Percentiles rank a stretch among this genome's conserved stretches.
phyloP scores from a whole-genome alignment of 1,284 basidiomycete species.

The Malassezia pachydermatis region DNA sequence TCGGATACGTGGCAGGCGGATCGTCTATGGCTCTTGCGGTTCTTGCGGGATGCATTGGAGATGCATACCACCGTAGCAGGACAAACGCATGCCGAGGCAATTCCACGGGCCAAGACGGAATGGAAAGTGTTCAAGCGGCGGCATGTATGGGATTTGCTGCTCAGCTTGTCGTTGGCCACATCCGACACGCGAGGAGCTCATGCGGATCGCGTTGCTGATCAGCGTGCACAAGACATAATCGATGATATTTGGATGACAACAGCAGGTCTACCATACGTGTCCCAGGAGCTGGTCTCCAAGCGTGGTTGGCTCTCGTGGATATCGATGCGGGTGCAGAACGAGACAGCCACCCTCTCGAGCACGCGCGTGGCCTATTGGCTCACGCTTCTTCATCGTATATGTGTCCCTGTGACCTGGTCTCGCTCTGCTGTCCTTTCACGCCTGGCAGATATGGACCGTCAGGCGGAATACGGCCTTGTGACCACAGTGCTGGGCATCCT shows the following conservation, averaged over 20 bases:
- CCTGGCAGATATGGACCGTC: conserved; percentile 22
- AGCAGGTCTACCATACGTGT: conserved; percentile 20
- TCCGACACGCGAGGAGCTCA: not conserved
- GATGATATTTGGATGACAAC: conserved; percentile 17
- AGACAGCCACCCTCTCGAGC: no score
- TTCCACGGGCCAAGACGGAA: conserved; percentile 53
- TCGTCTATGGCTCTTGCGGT: conserved; percentile 73
- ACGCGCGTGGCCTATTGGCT: conserved; percentile 7
- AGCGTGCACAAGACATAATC: not conserved
- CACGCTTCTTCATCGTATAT: not conserved
- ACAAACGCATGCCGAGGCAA: not conserved
- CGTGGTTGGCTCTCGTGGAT: conserved; percentile 29
- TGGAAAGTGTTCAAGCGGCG: conserved; percentile 70
- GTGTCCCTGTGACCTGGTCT: conserved; percentile 8
- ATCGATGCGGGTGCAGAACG: conserved; percentile 20
- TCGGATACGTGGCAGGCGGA: conserved; percentile 67
- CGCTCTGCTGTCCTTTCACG: not conserved
- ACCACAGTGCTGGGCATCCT: conserved; percentile 6
- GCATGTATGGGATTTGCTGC: conserved; percentile 76
- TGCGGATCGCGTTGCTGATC: conserved; percentile 4
- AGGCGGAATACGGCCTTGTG: conserved; percentile 18
- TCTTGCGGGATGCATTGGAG: conserved; percentile 62
- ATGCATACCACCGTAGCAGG: conserved; percentile 19
- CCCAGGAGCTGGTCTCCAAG: conserved; percentile 24
- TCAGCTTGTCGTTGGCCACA: conserved; percentile 60